Percentiles rank a stretch among this genome's conserved stretches.
phyloP scores from a whole-genome alignment of 371 early-diverging fungal genomes.

The Nematocida major region DNA sequence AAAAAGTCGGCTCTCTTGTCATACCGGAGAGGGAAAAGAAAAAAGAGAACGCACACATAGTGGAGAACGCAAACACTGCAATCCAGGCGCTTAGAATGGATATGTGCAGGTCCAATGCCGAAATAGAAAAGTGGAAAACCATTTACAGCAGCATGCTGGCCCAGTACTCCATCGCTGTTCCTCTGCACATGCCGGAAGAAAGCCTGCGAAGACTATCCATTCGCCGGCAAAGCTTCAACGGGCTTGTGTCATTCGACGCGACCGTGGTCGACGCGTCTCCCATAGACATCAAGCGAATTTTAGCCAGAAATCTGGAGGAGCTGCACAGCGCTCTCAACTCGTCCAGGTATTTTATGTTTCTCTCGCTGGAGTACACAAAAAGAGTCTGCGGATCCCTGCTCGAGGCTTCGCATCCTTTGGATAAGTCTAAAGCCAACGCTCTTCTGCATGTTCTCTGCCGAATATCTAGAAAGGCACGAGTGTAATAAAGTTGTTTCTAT shows the following conservation, averaged over 20 bases:
- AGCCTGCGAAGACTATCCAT: background rate
- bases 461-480: constrained; percentile 1
- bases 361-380: constrained; percentile 39
- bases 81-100: background rate
- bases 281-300: background rate
- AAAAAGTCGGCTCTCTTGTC: constrained; percentile 4
- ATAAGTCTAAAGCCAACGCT: constrained; percentile 37
- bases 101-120: background rate
- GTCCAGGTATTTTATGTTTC: constrained; percentile 38
- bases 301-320: constrained; percentile 2
- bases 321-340: constrained; percentile 31
- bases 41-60: background rate
- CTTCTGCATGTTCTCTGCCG: constrained; percentile 39
- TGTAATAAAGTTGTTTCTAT: constrained; percentile 27
- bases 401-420: constrained; percentile 23
- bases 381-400: constrained; percentile 32
- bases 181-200: constrained; percentile 10
- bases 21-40: background rate
- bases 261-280: background rate
- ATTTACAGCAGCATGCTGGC: background rate
- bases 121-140: constrained; percentile 47
- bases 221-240: background rate
- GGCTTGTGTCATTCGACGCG: constrained; percentile 40
- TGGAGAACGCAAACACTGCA: background rate
- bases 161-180: background rate